These are phyloP conservation scores for Tinospora cordifolia DNA, from an alignment of 164 flowering plant species.

Conservation along the genomic window DNA sequence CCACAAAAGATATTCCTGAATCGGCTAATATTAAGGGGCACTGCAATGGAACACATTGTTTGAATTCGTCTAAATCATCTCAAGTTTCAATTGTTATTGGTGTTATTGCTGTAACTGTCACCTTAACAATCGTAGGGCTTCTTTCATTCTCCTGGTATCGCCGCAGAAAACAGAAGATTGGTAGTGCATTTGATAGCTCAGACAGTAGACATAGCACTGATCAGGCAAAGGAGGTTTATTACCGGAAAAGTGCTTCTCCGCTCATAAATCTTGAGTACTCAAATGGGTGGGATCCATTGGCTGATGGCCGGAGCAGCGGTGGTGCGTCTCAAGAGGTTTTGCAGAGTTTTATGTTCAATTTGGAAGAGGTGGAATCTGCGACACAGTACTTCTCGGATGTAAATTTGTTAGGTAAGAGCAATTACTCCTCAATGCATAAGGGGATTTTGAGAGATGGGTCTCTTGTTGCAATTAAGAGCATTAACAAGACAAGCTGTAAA, in stretches of 20 bases:
- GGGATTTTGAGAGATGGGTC: constrained; percentile 83
- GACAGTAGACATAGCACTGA: constrained; percentile 63
- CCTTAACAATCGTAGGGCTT: constrained; percentile 26
- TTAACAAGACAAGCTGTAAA: constrained; percentile 74
- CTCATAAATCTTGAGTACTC: constrained; percentile 78
- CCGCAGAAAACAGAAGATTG: constrained; percentile 69
- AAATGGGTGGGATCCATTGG: constrained; percentile 88
- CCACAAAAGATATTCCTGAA: constrained; percentile 46
- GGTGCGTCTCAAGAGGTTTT: constrained; percentile 58
- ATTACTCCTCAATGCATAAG: constrained; percentile 55
- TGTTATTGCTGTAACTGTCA: constrained; percentile 30
- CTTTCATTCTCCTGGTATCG: constrained; percentile 59
- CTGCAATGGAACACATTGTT: constrained; percentile 34
- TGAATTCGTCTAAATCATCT: constrained; percentile 26
- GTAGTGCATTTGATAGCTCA: constrained; percentile 49
- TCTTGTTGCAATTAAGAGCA: constrained; percentile 66
- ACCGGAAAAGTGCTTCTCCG: constrained; percentile 64
- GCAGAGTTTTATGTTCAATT: constrained; percentile 53
- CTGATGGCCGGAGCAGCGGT: constrained; percentile 33
- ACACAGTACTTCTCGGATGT: constrained; percentile 79
- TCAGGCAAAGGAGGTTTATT: constrained; percentile 48
- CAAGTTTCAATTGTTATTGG: constrained; percentile 38
- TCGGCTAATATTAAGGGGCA: constrained; percentile 44
- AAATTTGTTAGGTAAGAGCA: constrained; percentile 75
- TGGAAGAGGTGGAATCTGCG: constrained; percentile 87